Evolutionary conservation across 495 filamentous ascomycete genomes (phyloP).

Genomic region (Aspergillus indologenus): DNA sequence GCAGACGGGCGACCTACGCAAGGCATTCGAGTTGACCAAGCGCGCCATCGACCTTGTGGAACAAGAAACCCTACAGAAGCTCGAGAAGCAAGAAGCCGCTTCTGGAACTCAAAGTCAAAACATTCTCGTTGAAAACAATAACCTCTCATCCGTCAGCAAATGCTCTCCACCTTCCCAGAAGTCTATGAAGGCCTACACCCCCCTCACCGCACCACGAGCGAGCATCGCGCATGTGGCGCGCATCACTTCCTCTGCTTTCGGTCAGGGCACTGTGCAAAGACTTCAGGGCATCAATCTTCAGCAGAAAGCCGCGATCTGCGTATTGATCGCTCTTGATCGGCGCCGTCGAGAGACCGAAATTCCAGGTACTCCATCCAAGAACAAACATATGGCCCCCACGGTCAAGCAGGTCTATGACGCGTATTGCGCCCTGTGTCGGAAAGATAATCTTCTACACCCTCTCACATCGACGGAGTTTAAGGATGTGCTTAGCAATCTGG

Average conservation of each 20-base stretch:
- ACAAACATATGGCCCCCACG: slow-evolving; percentile 58
- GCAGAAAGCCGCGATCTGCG: slow-evolving; percentile 92
- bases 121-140: slow-evolving; percentile 65
- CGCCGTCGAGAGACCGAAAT: slow-evolving; percentile 37
- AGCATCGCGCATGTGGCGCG: slow-evolving; percentile 87
- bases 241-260: slow-evolving; percentile 80
- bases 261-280: slow-evolving; percentile 77
- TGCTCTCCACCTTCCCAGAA: slow-evolving; percentile 35
- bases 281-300: slow-evolving; percentile 87
- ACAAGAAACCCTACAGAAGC: slow-evolving; percentile 60
- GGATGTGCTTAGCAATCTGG: slow-evolving; percentile 85
- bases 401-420: slow-evolving; percentile 74
- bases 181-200: slow-evolving; percentile 55
- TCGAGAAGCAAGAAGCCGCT: slow-evolving; percentile 34
- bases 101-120: slow-evolving; percentile 49
- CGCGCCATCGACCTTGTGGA: slow-evolving; percentile 88
- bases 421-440: slow-evolving; percentile 76
- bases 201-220: slow-evolving; percentile 80
- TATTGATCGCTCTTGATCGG: slow-evolving; percentile 77
- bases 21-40: slow-evolving; percentile 91
- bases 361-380: slow-evolving; percentile 57
- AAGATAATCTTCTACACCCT: slow-evolving; percentile 80
- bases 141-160: slow-evolving; percentile 58
- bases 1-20: slow-evolving; percentile 90
- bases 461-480: slow-evolving; percentile 86